A percentile compares a stretch with the other conserved stretches of the same genome.
Conservation (phyloP, 495 filamentous ascomycete species). For the Tuber melanosporum region DNA sequence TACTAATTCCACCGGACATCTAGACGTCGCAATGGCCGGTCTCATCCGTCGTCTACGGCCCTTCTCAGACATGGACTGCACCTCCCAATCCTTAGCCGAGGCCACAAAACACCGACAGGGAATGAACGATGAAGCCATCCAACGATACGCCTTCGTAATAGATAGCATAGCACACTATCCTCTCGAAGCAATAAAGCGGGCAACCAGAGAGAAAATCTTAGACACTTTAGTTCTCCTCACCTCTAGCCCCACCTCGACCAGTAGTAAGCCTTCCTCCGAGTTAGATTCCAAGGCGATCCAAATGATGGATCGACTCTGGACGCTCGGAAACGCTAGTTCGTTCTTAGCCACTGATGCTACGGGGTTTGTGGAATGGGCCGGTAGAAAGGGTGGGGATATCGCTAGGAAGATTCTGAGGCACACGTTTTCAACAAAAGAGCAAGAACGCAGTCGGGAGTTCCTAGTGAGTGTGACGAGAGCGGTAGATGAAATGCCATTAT, state of each 20-base stretch:
- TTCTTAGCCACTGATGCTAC: slow-evolving; percentile 26
- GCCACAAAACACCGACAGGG: slow-evolving; percentile 1
- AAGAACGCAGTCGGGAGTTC: slow-evolving; percentile 22
- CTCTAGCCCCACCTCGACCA: background rate
- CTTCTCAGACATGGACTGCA: background rate
- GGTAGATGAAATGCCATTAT: background rate
- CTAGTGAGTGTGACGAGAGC: slow-evolving; percentile 5
- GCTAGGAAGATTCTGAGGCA: slow-evolving; percentile 23
- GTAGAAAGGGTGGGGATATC: background rate
- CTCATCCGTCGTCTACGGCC: slow-evolving; percentile 22
- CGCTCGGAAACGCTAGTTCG: slow-evolving; percentile 32
- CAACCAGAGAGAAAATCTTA: slow-evolving; percentile 30
- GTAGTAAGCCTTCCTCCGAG: background rate
- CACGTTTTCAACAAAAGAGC: slow-evolving; percentile 22
- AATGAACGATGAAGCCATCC: background rate
- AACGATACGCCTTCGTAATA: slow-evolving; percentile 21
- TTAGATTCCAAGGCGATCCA: background rate
- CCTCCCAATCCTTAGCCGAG: background rate
- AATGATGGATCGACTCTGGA: slow-evolving; percentile 31
- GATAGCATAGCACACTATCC: slow-evolving; percentile 31
- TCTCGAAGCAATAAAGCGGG: slow-evolving; percentile 28
- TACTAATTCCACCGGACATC: background rate
- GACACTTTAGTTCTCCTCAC: slow-evolving; percentile 29
- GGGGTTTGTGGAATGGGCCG: slow-evolving; percentile 21
- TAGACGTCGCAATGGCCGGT: slow-evolving; percentile 33